A percentile compares a stretch with the other conserved stretches of the same genome.
Evolutionary conservation across 345 rosid genomes (phyloP).

Genomic region (Adansonia digitata): DNA sequence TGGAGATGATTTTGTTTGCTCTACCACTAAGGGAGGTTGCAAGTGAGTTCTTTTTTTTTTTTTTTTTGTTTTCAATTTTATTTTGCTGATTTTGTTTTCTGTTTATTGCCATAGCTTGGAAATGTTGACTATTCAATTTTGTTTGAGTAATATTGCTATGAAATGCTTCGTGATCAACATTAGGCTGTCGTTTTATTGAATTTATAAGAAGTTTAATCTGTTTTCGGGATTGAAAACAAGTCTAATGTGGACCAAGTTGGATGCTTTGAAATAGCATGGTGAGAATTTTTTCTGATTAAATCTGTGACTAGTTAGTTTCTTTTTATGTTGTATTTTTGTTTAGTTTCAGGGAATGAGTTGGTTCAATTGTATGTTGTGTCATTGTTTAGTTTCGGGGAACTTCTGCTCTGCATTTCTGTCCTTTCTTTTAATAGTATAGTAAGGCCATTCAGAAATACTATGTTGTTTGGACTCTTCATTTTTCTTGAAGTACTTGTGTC

Average conservation of each 20-base stretch:
- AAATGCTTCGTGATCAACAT: background rate
- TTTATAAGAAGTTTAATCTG: background rate
- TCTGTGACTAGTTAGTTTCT: background rate
- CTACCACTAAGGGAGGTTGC: conserved; percentile 78
- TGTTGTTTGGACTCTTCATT: no score
- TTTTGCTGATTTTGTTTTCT: background rate
- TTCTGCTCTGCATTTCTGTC: background rate
- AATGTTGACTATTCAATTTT: background rate
- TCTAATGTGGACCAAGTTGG: background rate
- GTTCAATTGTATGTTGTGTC: background rate
- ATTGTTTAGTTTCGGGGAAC: background rate
- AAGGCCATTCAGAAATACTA: background rate
- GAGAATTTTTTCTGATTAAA: background rate
- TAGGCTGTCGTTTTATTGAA: background rate
- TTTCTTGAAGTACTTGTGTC: no score
- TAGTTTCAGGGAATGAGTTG: background rate
- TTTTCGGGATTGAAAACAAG: background rate
- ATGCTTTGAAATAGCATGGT: background rate
- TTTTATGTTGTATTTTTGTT: background rate
- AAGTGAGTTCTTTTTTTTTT: conserved; percentile 39
- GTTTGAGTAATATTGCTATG: background rate
- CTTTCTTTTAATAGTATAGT: background rate
- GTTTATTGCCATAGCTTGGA: background rate
- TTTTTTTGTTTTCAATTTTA: no score
- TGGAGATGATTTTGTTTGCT: conserved; percentile 80